Percentiles rank a stretch among this genome's conserved stretches.
Conservation (phyloP, 352 stramenopile species). For the Phytopythium litorale region DNA sequence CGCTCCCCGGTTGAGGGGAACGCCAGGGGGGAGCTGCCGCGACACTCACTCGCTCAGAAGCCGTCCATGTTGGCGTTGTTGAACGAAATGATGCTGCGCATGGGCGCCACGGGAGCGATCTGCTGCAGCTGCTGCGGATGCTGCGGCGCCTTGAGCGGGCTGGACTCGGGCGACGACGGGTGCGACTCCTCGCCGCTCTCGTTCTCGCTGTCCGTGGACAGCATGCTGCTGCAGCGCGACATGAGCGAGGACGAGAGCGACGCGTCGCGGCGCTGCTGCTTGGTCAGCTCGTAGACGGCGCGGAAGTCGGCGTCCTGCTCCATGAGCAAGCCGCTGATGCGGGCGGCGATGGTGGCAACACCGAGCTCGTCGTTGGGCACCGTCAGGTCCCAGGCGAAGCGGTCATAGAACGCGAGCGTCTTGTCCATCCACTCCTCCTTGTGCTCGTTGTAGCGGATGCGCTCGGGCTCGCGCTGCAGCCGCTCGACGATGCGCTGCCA, state of each 20-base stretch:
- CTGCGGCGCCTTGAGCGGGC: not conserved
- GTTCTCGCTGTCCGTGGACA: conserved; percentile 70
- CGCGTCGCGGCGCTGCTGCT: conserved; percentile 16
- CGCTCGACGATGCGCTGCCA: conserved; percentile 72
- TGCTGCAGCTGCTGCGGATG: not conserved
- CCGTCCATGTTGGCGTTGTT: conserved; percentile 33
- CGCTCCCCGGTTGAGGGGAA: not conserved
- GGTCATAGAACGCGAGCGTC: conserved; percentile 76
- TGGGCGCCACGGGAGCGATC: not conserved
- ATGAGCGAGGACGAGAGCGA: conserved; percentile 12
- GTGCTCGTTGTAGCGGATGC: conserved; percentile 77
- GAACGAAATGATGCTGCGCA: conserved; percentile 67
- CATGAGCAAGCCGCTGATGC: conserved; percentile 41
- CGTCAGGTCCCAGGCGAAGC: conserved; percentile 73
- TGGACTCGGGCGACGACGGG: conserved; percentile 3
- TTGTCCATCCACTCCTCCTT: conserved; percentile 85
- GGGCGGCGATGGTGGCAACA: conserved; percentile 46
- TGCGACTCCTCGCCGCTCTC: conserved; percentile 41
- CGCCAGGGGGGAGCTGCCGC: not conserved
- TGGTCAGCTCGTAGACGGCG: conserved; percentile 54
- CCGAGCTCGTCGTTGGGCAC: conserved; percentile 63
- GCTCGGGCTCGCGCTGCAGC: conserved; percentile 64
- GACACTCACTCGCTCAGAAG: not conserved
- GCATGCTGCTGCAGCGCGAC: conserved; percentile 33
- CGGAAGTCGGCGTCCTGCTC: conserved; percentile 65